Percentiles rank a stretch among this genome's conserved stretches.
Conservation (phyloP, 202 grass and related monocot species). For the Elaeis oleifera region DNA sequence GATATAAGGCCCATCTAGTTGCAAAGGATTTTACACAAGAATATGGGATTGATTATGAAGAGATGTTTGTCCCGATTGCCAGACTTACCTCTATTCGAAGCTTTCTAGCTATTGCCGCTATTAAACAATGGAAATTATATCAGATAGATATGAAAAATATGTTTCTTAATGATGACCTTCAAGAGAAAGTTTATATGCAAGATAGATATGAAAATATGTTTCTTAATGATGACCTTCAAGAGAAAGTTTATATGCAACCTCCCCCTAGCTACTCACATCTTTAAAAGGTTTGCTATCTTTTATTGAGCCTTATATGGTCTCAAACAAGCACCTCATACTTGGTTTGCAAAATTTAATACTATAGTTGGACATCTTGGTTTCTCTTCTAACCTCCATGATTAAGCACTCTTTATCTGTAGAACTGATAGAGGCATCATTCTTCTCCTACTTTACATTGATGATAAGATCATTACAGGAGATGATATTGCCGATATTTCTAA, state of each 20-base stretch:
- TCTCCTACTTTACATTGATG: constrained; percentile 5
- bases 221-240: too few species aligned
- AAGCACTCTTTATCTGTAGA: not conserved
- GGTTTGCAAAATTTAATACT: not conserved
- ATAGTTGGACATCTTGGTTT: not conserved
- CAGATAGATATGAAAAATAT: too few species aligned
- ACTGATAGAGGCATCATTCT: not conserved
- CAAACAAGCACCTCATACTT: constrained; percentile 8
- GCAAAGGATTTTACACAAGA: not conserved
- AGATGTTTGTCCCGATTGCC: too few species aligned
- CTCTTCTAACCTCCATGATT: not conserved
- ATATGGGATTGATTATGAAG: too few species aligned
- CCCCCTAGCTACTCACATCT: not conserved
- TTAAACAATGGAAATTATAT: not conserved
- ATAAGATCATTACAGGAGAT: constrained; percentile 7
- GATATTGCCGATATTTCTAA: not conserved
- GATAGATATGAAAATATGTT: too few species aligned
- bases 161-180: not conserved
- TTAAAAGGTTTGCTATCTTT: not conserved
- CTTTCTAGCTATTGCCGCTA: not conserved
- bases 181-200: too few species aligned
- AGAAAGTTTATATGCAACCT: constrained; percentile 2
- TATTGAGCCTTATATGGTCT: constrained; percentile 9
- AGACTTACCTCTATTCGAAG: not conserved
- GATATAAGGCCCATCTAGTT: not conserved